Percentiles rank a stretch among this genome's conserved stretches.
phyloP scores from a whole-genome alignment of 345 rosid genomes.

The Aurinia saxatilis region DNA sequence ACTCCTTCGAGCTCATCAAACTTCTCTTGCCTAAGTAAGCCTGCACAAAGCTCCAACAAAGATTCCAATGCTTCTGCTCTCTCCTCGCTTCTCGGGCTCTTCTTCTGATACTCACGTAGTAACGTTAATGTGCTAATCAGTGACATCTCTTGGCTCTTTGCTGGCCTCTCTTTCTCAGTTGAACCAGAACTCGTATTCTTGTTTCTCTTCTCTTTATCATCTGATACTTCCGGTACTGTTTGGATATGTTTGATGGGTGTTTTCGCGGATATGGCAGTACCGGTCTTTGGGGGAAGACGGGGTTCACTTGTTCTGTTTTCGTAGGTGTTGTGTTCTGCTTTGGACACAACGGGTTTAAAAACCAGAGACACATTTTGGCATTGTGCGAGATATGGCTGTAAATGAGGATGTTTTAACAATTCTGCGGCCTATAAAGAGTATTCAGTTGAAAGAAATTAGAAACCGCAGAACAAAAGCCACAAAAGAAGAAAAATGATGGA shows the following conservation, averaged over 20 bases:
- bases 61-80: conserved; percentile 95
- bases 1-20: conserved; percentile 83
- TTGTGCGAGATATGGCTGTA: conserved; percentile 68
- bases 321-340: conserved; percentile 40
- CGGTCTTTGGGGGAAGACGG: conserved; percentile 28
- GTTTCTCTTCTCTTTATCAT: conserved; percentile 21
- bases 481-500: conserved; percentile 2
- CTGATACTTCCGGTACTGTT: conserved; percentile 4
- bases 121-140: conserved; percentile 25
- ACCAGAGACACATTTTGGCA: conserved; percentile 62
- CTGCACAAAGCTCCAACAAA: conserved; percentile 84
- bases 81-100: conserved; percentile 42
- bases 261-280: background rate
- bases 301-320: conserved; percentile 49
- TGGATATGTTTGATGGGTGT: conserved; percentile 12
- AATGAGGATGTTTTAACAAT: conserved; percentile 80
- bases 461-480: background rate
- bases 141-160: conserved; percentile 23
- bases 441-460: background rate
- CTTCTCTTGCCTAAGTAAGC: conserved; percentile 89
- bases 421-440: conserved; percentile 69
- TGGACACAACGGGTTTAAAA: conserved; percentile 73
- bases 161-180: conserved; percentile 19
- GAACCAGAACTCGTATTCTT: conserved; percentile 13
- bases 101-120: conserved; percentile 25